Base-by-base conservation (phyloP, 768 basidiomycete genomes). In the Fistulinella prunicolor region DNA sequence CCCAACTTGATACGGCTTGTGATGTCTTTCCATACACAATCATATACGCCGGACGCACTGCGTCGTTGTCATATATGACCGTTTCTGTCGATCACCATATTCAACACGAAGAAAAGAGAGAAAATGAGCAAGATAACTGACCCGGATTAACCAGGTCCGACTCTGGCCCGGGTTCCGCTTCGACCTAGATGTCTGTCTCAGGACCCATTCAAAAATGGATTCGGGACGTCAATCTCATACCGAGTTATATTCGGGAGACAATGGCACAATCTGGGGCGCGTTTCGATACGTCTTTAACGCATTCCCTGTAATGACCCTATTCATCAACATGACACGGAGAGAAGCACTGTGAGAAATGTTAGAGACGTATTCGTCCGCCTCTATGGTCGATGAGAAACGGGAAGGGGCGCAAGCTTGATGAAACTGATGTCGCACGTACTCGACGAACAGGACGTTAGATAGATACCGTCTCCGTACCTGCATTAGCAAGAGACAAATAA, bases 311-410 rank as follows among this genome's bases (percentile, higher is more conserved):
- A 53, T 42, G 12, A 44, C 50, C 26, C 28, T 30, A 16, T 53
- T 52, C 26, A 53, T 45, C 28, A 53, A 53, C 51, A 53, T 53
- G 22, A 40, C 50, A 16, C 42, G 51, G 22, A 52, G 51, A 6
- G 50, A 52, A 10, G 32, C 22, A 23, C 50, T 41, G n/a, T 7
- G 32, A 36, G 50, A 53, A 30, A 53, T 16, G 43, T 52, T 52
- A 45, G 50, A 52, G 42, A 53, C 50, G 50, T 52, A 53, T 53
- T 52, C 51, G 12, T 53, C 51, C 28, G 51, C 51, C 42, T 52
- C 51, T 53, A 7, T 10, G 6, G 26, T 39, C 10, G n/a, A n/a
- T 53, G 42, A 53, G 51, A 44, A 44, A 53, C 22, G 23, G 19
- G 23, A 21, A 29, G 20, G 4, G 4, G 19, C 6, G 21, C 6